Evolutionary conservation across 2,329 filamentous ascomycete species (phyloP).

Genomic region (Trichoderma sp.): DNA sequence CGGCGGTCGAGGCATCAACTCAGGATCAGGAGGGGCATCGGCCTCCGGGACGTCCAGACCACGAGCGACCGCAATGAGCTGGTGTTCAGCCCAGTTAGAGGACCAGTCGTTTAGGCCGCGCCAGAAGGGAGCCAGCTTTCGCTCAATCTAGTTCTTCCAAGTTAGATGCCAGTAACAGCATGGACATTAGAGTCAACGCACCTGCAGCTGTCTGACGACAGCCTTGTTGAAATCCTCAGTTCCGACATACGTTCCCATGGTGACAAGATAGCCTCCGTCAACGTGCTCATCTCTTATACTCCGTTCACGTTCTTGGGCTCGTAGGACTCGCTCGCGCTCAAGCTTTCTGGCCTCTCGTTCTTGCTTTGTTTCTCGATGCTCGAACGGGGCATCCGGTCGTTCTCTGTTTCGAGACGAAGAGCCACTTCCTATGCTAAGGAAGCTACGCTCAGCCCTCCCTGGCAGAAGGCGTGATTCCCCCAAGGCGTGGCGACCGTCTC

Average conservation of each 20-base stretch:
- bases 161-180: constrained; percentile 30
- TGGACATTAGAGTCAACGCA: constrained; percentile 47
- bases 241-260: constrained; percentile 89
- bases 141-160: constrained; percentile 71
- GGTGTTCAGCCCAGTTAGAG: constrained; percentile 88
- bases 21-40: constrained; percentile 78
- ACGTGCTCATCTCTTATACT: constrained; percentile 92
- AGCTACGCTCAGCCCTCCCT: constrained; percentile 49
- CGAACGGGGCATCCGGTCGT: constrained; percentile 52
- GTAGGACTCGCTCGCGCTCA: constrained; percentile 76
- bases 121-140: constrained; percentile 93
- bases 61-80: constrained; percentile 88
- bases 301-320: constrained; percentile 83
- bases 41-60: constrained; percentile 82
- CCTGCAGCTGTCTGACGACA: constrained; percentile 87
- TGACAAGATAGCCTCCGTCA: constrained; percentile 93
- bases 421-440: constrained; percentile 52
- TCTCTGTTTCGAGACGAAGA: constrained; percentile 45
- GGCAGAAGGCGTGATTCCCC: constrained; percentile 34
- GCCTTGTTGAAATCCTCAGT: constrained; percentile 91
- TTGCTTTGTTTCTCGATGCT: constrained; percentile 83
- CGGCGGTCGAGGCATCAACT: constrained; percentile 54
- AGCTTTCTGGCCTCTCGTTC: constrained; percentile 85
- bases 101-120: constrained; percentile 88
- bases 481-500: constrained; percentile 33